phyloP scores from a whole-genome alignment of 2,329 filamentous ascomycete species.

The Ceratocystis albifundus region DNA sequence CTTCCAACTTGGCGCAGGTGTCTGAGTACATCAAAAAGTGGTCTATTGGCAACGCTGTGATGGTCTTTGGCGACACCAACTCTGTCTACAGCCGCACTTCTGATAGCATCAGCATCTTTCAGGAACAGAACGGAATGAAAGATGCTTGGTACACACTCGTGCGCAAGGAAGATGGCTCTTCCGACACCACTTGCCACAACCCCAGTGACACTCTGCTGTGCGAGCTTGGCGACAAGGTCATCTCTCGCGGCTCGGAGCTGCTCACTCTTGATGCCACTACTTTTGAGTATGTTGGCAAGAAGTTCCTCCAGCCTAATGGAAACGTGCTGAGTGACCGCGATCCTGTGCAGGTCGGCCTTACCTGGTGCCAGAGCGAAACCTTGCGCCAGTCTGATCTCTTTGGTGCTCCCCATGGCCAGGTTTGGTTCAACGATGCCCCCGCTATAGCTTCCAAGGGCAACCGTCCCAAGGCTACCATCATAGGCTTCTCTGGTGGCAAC shows the following conservation, averaged over 20 bases:
- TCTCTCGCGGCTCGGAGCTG: constrained; percentile 44
- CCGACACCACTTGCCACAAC: constrained; percentile 43
- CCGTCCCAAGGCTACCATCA: constrained; percentile 30
- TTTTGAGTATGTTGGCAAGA: constrained; percentile 44
- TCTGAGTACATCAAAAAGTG: constrained; percentile 44
- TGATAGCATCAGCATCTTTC: constrained; percentile 44
- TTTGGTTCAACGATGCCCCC: constrained; percentile 46
- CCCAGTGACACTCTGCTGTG: constrained; percentile 44
- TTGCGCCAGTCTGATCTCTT: constrained; percentile 37
- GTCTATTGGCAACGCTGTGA: constrained; percentile 48
- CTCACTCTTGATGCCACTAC: constrained; percentile 37
- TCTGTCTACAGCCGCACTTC: constrained; percentile 47
- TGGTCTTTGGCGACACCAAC: constrained; percentile 56
- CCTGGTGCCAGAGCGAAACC: constrained; percentile 32
- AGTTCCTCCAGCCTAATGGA: constrained; percentile 47
- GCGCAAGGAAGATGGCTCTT: constrained; percentile 36
- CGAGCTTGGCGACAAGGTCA: constrained; percentile 57
- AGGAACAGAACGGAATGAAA: constrained; percentile 40
- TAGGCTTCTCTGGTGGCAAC: constrained; percentile 38
- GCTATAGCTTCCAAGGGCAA: constrained; percentile 29
- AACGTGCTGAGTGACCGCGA: constrained; percentile 53
- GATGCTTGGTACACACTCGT: constrained; percentile 51
- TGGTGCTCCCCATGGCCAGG: constrained; percentile 38
- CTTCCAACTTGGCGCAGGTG: constrained; percentile 48
- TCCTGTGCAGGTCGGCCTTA: constrained; percentile 47